A percentile compares a stretch with the other conserved stretches of the same genome.
These are phyloP conservation scores for Balakata baccata DNA, from an alignment of 345 rosid species.

Conservation along the genomic window DNA sequence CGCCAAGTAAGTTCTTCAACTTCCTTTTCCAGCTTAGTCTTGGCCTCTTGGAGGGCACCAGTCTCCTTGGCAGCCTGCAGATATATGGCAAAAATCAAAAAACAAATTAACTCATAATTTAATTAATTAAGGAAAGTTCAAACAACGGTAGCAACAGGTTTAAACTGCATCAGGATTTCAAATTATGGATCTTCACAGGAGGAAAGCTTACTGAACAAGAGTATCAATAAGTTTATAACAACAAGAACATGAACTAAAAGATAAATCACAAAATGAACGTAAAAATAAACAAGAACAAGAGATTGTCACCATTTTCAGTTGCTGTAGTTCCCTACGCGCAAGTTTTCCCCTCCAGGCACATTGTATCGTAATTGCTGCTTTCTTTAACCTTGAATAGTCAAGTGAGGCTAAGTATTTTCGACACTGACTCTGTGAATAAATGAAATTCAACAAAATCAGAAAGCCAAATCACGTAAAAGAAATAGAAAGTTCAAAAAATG, in stretches of 20 bases:
- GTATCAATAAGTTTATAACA: not conserved
- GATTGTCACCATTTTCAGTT: slow-evolving; percentile 65
- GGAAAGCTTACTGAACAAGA: not conserved
- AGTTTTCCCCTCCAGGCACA: slow-evolving; percentile 92
- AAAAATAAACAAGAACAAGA: not conserved
- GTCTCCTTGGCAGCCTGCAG: slow-evolving; percentile 94
- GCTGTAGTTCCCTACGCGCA: slow-evolving; percentile 76
- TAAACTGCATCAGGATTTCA: not conserved
- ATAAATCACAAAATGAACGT: not conserved
- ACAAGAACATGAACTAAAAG: not conserved
- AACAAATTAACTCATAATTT: not conserved
- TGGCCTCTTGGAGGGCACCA: slow-evolving; percentile 97
- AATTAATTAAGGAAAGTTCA: not conserved
- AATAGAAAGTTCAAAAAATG: not conserved
- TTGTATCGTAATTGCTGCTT: slow-evolving; percentile 71
- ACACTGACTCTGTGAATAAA: slow-evolving; percentile 53
- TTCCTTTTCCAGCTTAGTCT: slow-evolving; percentile 89
- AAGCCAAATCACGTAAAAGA: not conserved
- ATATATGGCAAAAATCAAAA: slow-evolving; percentile 7
- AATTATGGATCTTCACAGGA: not conserved
- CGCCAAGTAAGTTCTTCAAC: slow-evolving; percentile 98
- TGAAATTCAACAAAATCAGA: slow-evolving; percentile 9
- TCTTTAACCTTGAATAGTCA: slow-evolving; percentile 58
- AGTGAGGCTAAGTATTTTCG: slow-evolving; percentile 57
- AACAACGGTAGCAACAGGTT: not conserved